These are phyloP conservation scores for Bretziella fagacearum DNA, from an alignment of 2,329 filamentous ascomycete genomes.

Conservation along the genomic window DNA sequence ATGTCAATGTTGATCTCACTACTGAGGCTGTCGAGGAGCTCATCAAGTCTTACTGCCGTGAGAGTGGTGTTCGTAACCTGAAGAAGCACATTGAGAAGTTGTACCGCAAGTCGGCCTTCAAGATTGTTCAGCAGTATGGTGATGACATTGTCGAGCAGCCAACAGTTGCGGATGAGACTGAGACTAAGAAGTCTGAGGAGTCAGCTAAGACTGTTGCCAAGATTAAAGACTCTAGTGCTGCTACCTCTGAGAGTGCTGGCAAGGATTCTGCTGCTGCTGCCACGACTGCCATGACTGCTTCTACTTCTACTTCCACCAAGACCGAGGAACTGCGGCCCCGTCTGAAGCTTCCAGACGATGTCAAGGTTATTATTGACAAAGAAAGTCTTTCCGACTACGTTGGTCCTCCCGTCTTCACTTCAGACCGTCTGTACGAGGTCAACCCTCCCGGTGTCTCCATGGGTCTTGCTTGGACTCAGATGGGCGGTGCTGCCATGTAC, in stretches of 20 bases:
- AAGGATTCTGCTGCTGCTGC: conserved; percentile 16
- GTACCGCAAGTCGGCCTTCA: conserved; percentile 89
- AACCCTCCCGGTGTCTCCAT: conserved; percentile 91
- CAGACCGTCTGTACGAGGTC: conserved; percentile 84
- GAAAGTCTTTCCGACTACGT: conserved; percentile 94
- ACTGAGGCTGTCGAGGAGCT: conserved; percentile 85
- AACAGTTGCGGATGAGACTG: too few relatives aligned
- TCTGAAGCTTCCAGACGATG: conserved; percentile 67
- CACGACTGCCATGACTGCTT: conserved; percentile 16
- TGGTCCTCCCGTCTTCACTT: conserved; percentile 85
- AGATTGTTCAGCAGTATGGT: conserved; percentile 89
- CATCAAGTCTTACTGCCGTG: conserved; percentile 96
- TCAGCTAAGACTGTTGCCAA: conserved; percentile 17
- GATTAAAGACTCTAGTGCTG: conserved; percentile 23
- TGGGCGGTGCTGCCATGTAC: conserved; percentile 92
- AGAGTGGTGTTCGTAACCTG: conserved; percentile 89
- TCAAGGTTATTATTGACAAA: conserved; percentile 73
- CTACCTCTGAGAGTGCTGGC: conserved; percentile 17
- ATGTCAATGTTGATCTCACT: conserved; percentile 75
- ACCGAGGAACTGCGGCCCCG: conserved; percentile 57
- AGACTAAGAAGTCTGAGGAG: conserved; percentile 46
- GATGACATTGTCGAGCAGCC: conserved; percentile 71
- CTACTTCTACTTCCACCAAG: conserved; percentile 25
- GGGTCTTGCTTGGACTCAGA: conserved; percentile 95
- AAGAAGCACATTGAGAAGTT: conserved; percentile 99